phyloP scores from a whole-genome alignment of 495 filamentous ascomycete species.

The Cairneyella variabilis region DNA sequence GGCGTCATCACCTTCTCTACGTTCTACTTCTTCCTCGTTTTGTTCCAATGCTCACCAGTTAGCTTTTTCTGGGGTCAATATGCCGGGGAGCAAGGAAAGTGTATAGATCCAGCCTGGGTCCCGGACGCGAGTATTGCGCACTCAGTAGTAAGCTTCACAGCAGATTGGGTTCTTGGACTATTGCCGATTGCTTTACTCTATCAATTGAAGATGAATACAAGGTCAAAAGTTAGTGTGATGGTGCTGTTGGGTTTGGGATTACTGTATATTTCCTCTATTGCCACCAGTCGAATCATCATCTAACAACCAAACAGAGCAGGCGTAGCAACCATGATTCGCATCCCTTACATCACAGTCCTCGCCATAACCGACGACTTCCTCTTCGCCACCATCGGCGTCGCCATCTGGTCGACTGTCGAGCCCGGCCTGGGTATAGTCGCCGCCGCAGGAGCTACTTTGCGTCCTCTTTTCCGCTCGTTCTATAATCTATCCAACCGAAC shows the following conservation, averaged over 20 bases:
- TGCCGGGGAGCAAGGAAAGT: constrained; percentile 26
- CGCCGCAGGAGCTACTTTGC: constrained; percentile 25
- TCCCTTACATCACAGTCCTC: constrained; percentile 31
- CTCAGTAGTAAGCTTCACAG: constrained; percentile 32
- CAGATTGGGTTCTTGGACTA: constrained; percentile 38
- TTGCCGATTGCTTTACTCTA: constrained; percentile 41
- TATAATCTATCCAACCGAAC: constrained; percentile 8
- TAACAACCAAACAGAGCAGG: constrained; percentile 28
- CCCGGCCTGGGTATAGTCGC: constrained; percentile 33
- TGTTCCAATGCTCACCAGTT: constrained; percentile 37
- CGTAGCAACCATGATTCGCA: constrained; percentile 36
- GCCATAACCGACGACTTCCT: constrained; percentile 27
- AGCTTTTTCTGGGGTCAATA: constrained; percentile 36
- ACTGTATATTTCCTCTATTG: constrained; percentile 27
- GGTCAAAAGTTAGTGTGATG: constrained; percentile 32
- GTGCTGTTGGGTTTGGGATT: constrained; percentile 34
- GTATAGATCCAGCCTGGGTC: constrained; percentile 27
- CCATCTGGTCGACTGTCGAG: constrained; percentile 33
- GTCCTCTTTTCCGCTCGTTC: constrained; percentile 27
- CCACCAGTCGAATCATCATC: no score
- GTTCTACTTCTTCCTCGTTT: constrained; percentile 35
- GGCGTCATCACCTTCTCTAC: constrained; percentile 25
- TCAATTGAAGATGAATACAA: constrained; percentile 33
- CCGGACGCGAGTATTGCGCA: constrained; percentile 33
- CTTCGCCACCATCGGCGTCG: constrained; percentile 23